Base-by-base conservation (phyloP, 441 rosid genomes). In the Bruguiera hainesii region DNA sequence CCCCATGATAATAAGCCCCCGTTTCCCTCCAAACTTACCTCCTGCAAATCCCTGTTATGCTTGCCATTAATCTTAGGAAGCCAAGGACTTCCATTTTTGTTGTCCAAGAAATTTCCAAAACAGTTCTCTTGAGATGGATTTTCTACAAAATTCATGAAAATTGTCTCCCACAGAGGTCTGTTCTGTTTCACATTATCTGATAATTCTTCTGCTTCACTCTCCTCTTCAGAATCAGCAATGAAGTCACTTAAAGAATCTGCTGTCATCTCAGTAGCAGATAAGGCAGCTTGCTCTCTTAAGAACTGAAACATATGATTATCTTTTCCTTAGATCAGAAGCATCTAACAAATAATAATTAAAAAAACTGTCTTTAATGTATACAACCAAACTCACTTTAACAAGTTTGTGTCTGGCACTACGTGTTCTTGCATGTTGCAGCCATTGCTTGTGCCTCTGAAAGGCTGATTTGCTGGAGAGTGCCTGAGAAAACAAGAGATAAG, bases 361-460 rank as follows among this genome's bases (percentile, higher is more conserved):
- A 84, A 49, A n/a, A 25, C 26, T 28, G 65, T 53, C 42, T 21
- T 29, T 48, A 53, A 4, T 66, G 3, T 42, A 56, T 21, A 72
- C 63, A 70, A 56, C 69, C 52, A 69, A 60, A 73, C 81, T 63
- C 83, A 91, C 99, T 70, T 89, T 95, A 96, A 89, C 84, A 57
- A 95, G 91, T 82, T 95, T 95, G 83, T 95, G 98, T 64, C 98
- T 88, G 77, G 99, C 99, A 80, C 98, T 87, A 56, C 83, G 93
- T 67, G 99, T 95, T 85, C 81, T 91, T 71, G 99, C 99, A 84
- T 95, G 97, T 70, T 82, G 91, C 83, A 95, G 78, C 99, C 98
- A 95, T 74, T 89, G 94, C 78, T 87, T 90, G 70, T 95, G 98
- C 82, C 93, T 88, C 68, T 95, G 94, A 79, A 91, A 95, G 72